These are phyloP conservation scores for Aegilops longissima DNA, from an alignment of 176 grass and related monocot genomes.

Conservation along the genomic window DNA sequence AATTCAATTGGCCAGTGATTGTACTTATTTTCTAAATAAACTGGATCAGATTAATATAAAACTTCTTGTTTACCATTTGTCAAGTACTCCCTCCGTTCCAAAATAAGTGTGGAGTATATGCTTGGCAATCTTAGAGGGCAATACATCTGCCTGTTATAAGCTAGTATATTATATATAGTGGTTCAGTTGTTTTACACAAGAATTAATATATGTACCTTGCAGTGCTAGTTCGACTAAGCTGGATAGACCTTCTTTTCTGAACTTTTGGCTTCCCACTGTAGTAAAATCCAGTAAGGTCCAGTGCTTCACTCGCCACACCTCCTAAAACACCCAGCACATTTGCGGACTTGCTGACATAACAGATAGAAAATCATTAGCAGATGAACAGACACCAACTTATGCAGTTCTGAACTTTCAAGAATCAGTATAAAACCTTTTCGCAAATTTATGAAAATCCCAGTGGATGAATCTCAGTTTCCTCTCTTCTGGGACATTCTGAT, in stretches of 20 bases:
- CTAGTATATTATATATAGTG: neutral
- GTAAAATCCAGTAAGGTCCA: slow-evolving; percentile 94
- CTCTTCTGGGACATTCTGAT: slow-evolving; percentile 87
- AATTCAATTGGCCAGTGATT: neutral
- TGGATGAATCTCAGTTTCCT: slow-evolving; percentile 91
- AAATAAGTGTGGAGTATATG: neutral
- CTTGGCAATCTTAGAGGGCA: neutral
- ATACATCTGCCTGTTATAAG: neutral
- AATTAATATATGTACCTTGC: slow-evolving; percentile 63
- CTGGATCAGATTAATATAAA: neutral
- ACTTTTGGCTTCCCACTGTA: slow-evolving; percentile 80
- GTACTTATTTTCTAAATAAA: neutral
- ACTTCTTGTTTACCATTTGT: slow-evolving; percentile 15
- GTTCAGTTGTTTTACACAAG: slow-evolving; percentile 4
- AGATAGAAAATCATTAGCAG: slow-evolving; percentile 36
- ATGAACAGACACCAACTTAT: slow-evolving; percentile 10
- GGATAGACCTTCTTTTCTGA: slow-evolving; percentile 56
- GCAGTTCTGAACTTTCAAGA: slow-evolving; percentile 23
- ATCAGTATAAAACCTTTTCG: slow-evolving; percentile 71
- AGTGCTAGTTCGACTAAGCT: slow-evolving; percentile 67
- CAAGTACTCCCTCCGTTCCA: neutral
- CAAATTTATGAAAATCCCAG: slow-evolving; percentile 99
- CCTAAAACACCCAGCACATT: slow-evolving; percentile 97
- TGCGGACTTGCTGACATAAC: slow-evolving; percentile 80
- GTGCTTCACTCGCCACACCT: slow-evolving; percentile 76